Evolutionary conservation across 371 early-diverging fungal species (phyloP), one percentile per base, ranked within the genome.

Genomic region (Lichtheimia hyalospora): DNA sequence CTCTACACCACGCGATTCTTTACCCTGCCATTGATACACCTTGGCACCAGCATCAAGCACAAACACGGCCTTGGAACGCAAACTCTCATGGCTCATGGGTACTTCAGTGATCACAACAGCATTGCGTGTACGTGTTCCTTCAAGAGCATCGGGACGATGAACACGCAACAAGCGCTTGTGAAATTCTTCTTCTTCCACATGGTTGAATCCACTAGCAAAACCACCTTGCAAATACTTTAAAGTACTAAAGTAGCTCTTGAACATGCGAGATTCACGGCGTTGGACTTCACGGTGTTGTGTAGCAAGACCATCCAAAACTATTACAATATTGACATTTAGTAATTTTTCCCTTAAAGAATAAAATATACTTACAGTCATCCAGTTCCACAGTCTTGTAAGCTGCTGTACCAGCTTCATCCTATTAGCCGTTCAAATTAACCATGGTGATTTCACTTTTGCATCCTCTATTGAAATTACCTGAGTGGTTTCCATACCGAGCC

Each of bases 371-470:
- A 88, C 88, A 89, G 61, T 91, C 90, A 74, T 94, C 93, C 10
- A 94, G 71, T 71, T 94, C 91, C 10, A 94, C 92, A 0, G 94
- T 90, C 71, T 94, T 94, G 83, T 93, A 94, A 4, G 94, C 94
- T 12, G 92, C 94, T 15, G 92, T 92, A 28, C 94, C 94, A 48
- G 92, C 90, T 68, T 92, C 92, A 67, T 92, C 92, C 68, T 55
- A 53, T 53, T 28, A 52, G 3, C 24, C 14, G 24, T 21, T n/a
- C 5, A 77, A 65, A 49, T 1, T 34, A 5, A 52, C 28, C 34
- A n/a, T 25, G 23, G 24, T 23, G 20, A 24, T 51, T 15, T 18
- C 15, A 12, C 25, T 3, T 15, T 61, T 63, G 5, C 42, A n/a
- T 43, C n/a, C 27, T 16, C 41, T 10, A 8, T 34, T 34, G 0